Base-by-base conservation (phyloP, 805 yeast species). In the Yamadazyma akitaensis region DNA sequence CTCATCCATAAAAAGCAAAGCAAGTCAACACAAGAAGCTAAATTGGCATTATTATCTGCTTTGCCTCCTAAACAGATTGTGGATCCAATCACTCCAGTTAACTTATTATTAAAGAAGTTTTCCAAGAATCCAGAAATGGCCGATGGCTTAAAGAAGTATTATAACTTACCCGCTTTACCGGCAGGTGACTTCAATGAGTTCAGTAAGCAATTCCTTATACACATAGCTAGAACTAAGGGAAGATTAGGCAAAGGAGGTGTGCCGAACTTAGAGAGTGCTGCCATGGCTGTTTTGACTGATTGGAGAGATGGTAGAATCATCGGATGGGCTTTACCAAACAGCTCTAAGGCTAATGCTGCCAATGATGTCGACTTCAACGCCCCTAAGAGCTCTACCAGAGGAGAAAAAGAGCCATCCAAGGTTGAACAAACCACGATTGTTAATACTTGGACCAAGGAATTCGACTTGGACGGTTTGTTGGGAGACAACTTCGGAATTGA, bases 281-380 rank as follows among this genome's bases (percentile, higher is more conserved):
- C 95, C 32, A 64, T 79, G 58, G 75, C 86, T 32, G 85, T 94
- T 11, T 74, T 94, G 61, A 88, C 80, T 58, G 99, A 94, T 68
- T 94, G 98, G 98, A 82, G 97, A 69, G 97, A 91, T 65, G 99
- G 99, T 49, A 81, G 94, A 63, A 82, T 94, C 58, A 68, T 84
- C 46, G 96, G 97, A 40, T 94, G 97, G 96, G 81, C 88, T 2
- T 68, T 83, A 57, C 96, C 96, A 42, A 84, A 65, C 49, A 58
- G 66, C 30, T 73, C 82, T 11, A 76, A 77, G 55, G 68, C 68
- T n/a, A 59, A 64, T 38, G 68, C 64, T 13, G 59, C 56, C 17
- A 51, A 54, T 5, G 52, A 54, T 5, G 46, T 28, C 8, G 60
- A 54, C 56, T 41, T 63, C 55, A 50, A 69, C 58, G 66, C 62